Evolutionary conservation across 2,329 filamentous ascomycete species (phyloP).

Genomic region (Domatiomyces globalis): DNA sequence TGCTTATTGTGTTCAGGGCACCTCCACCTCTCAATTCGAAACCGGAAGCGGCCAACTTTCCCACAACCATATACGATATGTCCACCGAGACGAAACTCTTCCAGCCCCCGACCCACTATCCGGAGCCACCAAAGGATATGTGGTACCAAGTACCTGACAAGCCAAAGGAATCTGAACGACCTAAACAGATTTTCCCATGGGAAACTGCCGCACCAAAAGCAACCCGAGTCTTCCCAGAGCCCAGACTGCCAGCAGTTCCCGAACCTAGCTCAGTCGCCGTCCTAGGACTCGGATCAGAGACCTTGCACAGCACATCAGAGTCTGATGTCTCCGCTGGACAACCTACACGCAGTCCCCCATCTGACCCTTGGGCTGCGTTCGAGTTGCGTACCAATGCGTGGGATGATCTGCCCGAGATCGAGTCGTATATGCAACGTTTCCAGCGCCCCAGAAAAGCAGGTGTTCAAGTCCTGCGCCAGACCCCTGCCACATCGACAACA

Average conservation of each 20-base stretch:
- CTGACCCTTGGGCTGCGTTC: slow-evolving; percentile 46
- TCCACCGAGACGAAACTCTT: slow-evolving; percentile 62
- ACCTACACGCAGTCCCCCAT: slow-evolving; percentile 2
- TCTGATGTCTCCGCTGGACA: slow-evolving; percentile 7
- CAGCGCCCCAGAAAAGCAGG: slow-evolving; percentile 44
- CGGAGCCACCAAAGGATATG: slow-evolving; percentile 74
- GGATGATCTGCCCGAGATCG: slow-evolving; percentile 83
- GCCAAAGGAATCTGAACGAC: slow-evolving; percentile 40
- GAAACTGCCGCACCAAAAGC: slow-evolving; percentile 52
- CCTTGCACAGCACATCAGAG: slow-evolving; percentile 3
- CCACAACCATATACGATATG: slow-evolving; percentile 67
- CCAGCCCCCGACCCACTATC: slow-evolving; percentile 60
- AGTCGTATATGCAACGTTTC: slow-evolving; percentile 67
- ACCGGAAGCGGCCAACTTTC: slow-evolving; percentile 77
- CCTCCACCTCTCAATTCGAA: slow-evolving; percentile 50
- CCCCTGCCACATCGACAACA: slow-evolving; percentile 9
- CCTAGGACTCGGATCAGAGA: slow-evolving; percentile 1
- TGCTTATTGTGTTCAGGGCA: slow-evolving; percentile 35
- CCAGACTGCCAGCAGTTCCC: slow-evolving; percentile 18
- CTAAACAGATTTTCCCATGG: slow-evolving; percentile 76
- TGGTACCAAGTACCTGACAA: slow-evolving; percentile 62
- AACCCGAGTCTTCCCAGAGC: slow-evolving; percentile 34
- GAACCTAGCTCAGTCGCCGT: slow-evolving; percentile 3
- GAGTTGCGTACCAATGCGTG: slow-evolving; percentile 66
- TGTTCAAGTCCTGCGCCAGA: slow-evolving; percentile 27